Base-by-base conservation (phyloP, 306 rosid genomes). In the Lablab purpureus region DNA sequence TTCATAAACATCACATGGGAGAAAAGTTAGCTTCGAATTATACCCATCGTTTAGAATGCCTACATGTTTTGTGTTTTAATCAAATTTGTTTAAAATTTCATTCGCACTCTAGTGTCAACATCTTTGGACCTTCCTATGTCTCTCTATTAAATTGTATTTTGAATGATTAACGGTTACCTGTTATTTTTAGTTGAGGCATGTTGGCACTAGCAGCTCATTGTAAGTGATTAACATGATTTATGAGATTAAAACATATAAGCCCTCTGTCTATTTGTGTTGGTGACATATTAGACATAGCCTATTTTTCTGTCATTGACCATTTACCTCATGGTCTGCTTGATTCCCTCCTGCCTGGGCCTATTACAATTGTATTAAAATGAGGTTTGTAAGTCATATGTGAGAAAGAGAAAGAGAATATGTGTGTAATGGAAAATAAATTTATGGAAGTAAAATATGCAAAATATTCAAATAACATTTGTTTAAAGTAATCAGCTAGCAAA, bases 341-440 rank as follows among this genome's bases (percentile, higher is more conserved):
- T 78, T 79, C 87, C 82, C 93, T 94, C 67, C 90, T 94, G 51
- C 98, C 98, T 0, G 98, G 98, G 18, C 98, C 98, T 36, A 97
- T 94, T n/a, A 92, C 97, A 13, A 89, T 91, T 74, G 87, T 94
- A 25, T 85, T 94, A 19, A 87, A 59, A 40, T 86, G 97, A 89
- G 98, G 98, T 94, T 67, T 71, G 89, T 76, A 14, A 54, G 66
- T 64, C 68, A 54, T 54, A 51, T 32, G 11, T 70, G 5, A 5
- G 22, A 3, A n/a, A n/a, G n/a, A n/a, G n/a, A n/a, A n/a, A n/a
- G n/a, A n/a, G 40, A 43, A 49, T 46, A 28, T 56, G 7, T 43
- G 37, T 17, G 6, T 10, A 25, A 60, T 11, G 18, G 65, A 60
- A 73, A 49, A 41, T 66, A 81, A 14, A 43, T 18, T 22, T 70